These are phyloP conservation scores for Fusarium musae DNA, from an alignment of 2,329 filamentous ascomycete genomes.

Conservation along the genomic window DNA sequence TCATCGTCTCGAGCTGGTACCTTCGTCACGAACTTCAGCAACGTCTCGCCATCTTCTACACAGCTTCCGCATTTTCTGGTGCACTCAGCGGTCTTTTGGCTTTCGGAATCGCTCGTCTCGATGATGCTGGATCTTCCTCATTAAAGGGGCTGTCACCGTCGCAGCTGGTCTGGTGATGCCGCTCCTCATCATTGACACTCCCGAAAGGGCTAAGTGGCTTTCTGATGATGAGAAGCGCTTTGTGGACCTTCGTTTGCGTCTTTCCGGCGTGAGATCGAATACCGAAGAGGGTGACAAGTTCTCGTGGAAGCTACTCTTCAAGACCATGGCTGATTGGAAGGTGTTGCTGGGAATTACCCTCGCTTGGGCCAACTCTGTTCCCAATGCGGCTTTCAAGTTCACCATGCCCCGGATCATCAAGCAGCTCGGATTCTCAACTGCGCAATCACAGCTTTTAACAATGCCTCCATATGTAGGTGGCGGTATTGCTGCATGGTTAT, in stretches of 20 bases:
- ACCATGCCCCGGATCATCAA: slow-evolving; percentile 52
- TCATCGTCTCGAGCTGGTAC: slow-evolving; percentile 47
- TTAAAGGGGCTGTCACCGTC: slow-evolving; percentile 59
- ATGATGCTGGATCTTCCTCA: slow-evolving; percentile 64
- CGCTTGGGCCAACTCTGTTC: slow-evolving; percentile 47
- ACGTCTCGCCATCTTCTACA: slow-evolving; percentile 51
- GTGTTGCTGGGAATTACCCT: slow-evolving; percentile 48
- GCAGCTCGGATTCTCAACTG: slow-evolving; percentile 52
- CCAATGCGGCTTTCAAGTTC: slow-evolving; percentile 42
- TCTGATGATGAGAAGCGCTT: slow-evolving; percentile 51
- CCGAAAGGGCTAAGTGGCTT: slow-evolving; percentile 48
- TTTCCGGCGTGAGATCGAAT: slow-evolving; percentile 46
- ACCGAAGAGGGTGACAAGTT: slow-evolving; percentile 41
- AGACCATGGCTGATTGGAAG: slow-evolving; percentile 56
- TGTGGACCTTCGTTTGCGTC: slow-evolving; percentile 41
- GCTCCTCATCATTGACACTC: slow-evolving; percentile 57
- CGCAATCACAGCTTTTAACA: slow-evolving; percentile 43
- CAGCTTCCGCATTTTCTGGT: slow-evolving; percentile 50
- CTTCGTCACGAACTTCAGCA: slow-evolving; percentile 44
- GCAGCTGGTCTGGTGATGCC: slow-evolving; percentile 45
- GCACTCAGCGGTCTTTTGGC: slow-evolving; percentile 60
- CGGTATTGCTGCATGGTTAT: slow-evolving; percentile 42
- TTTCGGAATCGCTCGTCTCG: slow-evolving; percentile 56
- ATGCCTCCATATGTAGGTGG: slow-evolving; percentile 52
- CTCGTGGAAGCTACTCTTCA: slow-evolving; percentile 41